Conservation (phyloP, 805 yeast species). For the Wickerhamomyces silvicola region DNA sequence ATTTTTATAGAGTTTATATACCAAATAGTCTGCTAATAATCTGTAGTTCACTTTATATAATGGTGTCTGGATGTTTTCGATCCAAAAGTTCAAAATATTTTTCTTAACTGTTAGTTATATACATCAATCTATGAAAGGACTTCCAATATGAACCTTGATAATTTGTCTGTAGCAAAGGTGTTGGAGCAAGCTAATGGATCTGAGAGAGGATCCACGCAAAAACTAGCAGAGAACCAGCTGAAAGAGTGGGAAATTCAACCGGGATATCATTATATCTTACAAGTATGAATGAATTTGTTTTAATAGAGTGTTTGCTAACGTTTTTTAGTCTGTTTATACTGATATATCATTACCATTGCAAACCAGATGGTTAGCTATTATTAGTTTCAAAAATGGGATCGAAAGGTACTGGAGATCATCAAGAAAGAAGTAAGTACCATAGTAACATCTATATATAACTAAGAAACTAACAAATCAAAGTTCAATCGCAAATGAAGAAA, state of each 20-base stretch:
- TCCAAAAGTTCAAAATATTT: too few species aligned
- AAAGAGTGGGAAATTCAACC: conserved; percentile 61
- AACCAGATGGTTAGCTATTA: conserved; percentile 79
- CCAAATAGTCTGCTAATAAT: too few species aligned
- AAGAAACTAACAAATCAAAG: too few species aligned
- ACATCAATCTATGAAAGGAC: too few species aligned
- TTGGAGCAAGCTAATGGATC: conserved; percentile 45
- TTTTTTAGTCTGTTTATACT: conserved; percentile 44
- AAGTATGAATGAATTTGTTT: too few species aligned
- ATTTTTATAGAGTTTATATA: too few species aligned
- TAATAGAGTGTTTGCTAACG: conserved; percentile 11
- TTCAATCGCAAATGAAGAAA: conserved; percentile 61
- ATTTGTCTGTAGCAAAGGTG: conserved; percentile 25
- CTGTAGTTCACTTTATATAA: too few species aligned
- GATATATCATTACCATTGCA: conserved; percentile 55
- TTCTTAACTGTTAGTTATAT: too few species aligned
- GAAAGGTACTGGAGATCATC: conserved; percentile 81
- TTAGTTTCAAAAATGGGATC: conserved; percentile 82
- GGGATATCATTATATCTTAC: conserved; percentile 53
- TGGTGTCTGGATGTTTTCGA: too few species aligned
- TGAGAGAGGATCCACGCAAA: conserved; percentile 46
- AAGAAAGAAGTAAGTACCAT: conserved; percentile 37
- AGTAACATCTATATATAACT: too few species aligned
- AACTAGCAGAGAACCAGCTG: conserved; percentile 62
- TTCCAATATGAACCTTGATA: conserved; percentile 2